Conservation (phyloP, 805 yeast species). For the Osmozyma mogii region DNA sequence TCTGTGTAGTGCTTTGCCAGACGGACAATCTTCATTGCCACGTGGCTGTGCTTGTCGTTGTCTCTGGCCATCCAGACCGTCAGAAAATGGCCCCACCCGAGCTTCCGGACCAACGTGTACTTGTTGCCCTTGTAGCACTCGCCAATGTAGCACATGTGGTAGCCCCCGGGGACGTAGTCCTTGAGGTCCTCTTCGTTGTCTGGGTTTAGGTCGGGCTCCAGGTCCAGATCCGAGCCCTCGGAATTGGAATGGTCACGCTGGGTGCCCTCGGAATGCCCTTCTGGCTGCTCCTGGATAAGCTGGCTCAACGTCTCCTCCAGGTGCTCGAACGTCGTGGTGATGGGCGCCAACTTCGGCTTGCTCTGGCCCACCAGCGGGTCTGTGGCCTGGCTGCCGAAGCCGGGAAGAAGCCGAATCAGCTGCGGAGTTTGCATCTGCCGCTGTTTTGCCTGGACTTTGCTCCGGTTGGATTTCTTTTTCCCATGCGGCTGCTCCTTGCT, state of each 20-base stretch:
- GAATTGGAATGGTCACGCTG: no score
- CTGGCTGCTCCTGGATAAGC: no score
- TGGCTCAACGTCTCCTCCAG: no score
- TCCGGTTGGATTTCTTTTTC: constrained; percentile 5
- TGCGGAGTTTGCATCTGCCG: constrained; percentile 3
- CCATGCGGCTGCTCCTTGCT: constrained; percentile 9
- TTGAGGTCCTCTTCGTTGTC: constrained; percentile 41
- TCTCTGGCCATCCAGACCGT: constrained; percentile 58
- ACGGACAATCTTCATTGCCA: constrained; percentile 57
- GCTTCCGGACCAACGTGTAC: constrained; percentile 39
- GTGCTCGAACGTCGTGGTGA: constrained; percentile 27
- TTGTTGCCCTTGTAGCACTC: constrained; percentile 41
- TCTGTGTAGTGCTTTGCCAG: constrained; percentile 46
- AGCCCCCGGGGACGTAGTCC: constrained; percentile 56
- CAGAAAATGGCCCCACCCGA: constrained; percentile 69
- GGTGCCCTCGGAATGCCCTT: no score
- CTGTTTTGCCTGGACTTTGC: constrained; percentile 6
- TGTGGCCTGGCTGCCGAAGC: constrained; percentile 25
- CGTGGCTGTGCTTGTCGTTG: constrained; percentile 17
- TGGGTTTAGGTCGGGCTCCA: constrained; percentile 13
- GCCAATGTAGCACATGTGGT: constrained; percentile 53
- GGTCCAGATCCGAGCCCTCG: not conserved
- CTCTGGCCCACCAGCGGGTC: constrained; percentile 26
- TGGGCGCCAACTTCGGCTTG: constrained; percentile 30
- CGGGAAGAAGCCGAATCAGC: constrained; percentile 5